phyloP scores from a whole-genome alignment of 805 yeast species.

The Candida pseudoglaebosa region DNA sequence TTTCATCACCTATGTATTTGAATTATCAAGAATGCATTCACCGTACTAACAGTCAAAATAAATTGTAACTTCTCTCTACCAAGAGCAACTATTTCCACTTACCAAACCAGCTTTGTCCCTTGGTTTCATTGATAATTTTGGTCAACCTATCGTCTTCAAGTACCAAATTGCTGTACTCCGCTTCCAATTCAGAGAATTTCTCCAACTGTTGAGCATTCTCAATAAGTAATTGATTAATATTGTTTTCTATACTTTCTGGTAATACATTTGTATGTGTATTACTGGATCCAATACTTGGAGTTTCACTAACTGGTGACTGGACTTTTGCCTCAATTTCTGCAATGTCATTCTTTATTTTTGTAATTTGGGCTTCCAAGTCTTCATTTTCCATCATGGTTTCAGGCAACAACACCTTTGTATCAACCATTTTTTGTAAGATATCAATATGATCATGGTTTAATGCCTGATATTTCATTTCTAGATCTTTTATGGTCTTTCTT shows the following conservation, averaged over 20 bases:
- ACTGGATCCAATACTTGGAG: conserved; percentile 4
- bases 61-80: too few relatives aligned
- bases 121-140: conserved; percentile 16
- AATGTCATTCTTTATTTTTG: conserved; percentile 22
- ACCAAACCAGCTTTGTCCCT: conserved; percentile 28
- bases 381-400: conserved; percentile 71
- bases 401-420: conserved; percentile 70
- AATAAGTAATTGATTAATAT: conserved; percentile 31
- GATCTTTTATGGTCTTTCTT: conserved; percentile 64
- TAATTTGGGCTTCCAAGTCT: conserved; percentile 49
- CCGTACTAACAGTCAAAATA: too few relatives aligned
- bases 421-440: conserved; percentile 83
- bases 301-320: conserved; percentile 5
- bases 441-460: conserved; percentile 81
- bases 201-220: conserved; percentile 38
- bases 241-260: conserved; percentile 34
- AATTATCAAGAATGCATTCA: too few relatives aligned
- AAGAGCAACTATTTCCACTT: conserved; percentile 15
- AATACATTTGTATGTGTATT: conserved; percentile 11
- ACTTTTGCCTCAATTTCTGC: conserved; percentile 41
- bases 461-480: conserved; percentile 65
- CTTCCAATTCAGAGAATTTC: conserved; percentile 35
- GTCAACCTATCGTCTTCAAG: conserved; percentile 23
- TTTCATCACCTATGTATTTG: too few relatives aligned
- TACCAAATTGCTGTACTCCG: conserved; percentile 26